A percentile compares a stretch with the other conserved stretches of the same genome.
Evolutionary conservation across 306 rosid species (phyloP).

Genomic region (Luffa acutangula): DNA sequence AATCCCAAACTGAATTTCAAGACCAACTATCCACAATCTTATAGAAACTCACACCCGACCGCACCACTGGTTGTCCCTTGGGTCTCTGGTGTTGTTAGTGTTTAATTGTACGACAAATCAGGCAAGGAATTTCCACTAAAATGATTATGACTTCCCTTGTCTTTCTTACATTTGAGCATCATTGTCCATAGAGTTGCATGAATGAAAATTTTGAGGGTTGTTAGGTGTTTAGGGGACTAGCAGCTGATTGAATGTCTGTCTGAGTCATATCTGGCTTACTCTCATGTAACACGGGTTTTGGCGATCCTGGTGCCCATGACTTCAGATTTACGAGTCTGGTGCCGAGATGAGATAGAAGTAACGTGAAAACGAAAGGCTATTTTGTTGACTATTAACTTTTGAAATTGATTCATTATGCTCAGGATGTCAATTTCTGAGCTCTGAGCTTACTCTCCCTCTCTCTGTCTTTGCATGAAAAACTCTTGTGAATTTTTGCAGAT

Average conservation of each 20-base stretch:
- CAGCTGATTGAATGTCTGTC: neutral
- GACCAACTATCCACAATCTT: slow-evolving; percentile 63
- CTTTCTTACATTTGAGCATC: neutral
- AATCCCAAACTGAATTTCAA: slow-evolving; percentile 58
- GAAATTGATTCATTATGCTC: slow-evolving; percentile 4
- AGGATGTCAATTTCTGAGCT: slow-evolving; percentile 1
- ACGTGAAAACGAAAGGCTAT: neutral
- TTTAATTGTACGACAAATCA: neutral
- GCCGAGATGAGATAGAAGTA: neutral
- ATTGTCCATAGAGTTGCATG: slow-evolving; percentile 4
- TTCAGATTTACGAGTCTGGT: neutral
- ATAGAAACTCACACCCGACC: slow-evolving; percentile 43
- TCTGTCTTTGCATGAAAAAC: neutral
- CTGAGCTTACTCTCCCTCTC: neutral
- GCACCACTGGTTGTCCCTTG: slow-evolving; percentile 73
- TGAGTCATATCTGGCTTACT: neutral
- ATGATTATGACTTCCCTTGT: neutral
- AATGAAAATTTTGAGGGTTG: slow-evolving; percentile 4
- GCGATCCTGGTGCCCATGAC: neutral
- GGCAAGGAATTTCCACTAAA: neutral
- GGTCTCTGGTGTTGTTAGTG: slow-evolving; percentile 59
- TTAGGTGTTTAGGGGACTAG: neutral
- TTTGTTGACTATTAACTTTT: slow-evolving; percentile 1
- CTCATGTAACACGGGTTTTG: slow-evolving; percentile 1
- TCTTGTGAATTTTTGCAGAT: neutral